phyloP scores from a whole-genome alignment of 176 grass and related monocot species.

The Echinochloa phyllopogon region DNA sequence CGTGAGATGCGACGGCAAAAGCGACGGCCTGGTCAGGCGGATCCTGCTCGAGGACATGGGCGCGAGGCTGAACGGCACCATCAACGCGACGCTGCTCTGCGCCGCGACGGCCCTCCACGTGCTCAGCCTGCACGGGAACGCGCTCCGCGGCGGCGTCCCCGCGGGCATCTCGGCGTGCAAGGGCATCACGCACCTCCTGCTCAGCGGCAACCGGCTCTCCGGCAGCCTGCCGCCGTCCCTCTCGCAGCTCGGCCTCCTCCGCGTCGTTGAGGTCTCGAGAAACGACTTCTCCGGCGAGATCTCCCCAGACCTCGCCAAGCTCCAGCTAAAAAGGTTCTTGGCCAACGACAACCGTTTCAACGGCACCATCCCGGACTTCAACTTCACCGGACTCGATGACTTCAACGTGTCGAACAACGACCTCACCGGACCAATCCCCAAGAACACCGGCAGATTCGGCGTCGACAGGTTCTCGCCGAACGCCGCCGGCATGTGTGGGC shows the following conservation, averaged over 20 bases:
- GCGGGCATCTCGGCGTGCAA: conserved; percentile 34
- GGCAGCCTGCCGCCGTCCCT: conserved; percentile 50
- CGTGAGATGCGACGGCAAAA: conserved; percentile 1
- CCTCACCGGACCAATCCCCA: conserved; percentile 51
- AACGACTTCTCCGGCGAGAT: conserved; percentile 66
- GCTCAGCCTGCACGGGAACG: conserved; percentile 35
- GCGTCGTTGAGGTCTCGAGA: conserved; percentile 31
- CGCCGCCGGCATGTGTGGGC: conserved; percentile 48
- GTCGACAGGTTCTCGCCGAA: conserved; percentile 17
- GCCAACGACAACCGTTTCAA: conserved; percentile 47
- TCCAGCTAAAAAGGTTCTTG: background rate
- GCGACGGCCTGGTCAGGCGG: background rate
- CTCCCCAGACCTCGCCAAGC: conserved; percentile 4
- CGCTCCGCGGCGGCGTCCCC: conserved; percentile 40
- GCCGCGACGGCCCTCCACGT: conserved; percentile 11
- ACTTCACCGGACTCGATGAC: background rate
- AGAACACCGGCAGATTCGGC: background rate
- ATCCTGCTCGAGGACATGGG: background rate
- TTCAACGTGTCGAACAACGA: conserved; percentile 60
- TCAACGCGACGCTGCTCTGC: conserved; percentile 52
- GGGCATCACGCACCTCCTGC: conserved; percentile 19
- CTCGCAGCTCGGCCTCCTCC: background rate
- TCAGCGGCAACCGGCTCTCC: conserved; percentile 42
- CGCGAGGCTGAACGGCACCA: conserved; percentile 37
- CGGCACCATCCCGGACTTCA: conserved; percentile 55